Conservation (phyloP, 257 asterid species). For the Solanum tarapatanum region DNA sequence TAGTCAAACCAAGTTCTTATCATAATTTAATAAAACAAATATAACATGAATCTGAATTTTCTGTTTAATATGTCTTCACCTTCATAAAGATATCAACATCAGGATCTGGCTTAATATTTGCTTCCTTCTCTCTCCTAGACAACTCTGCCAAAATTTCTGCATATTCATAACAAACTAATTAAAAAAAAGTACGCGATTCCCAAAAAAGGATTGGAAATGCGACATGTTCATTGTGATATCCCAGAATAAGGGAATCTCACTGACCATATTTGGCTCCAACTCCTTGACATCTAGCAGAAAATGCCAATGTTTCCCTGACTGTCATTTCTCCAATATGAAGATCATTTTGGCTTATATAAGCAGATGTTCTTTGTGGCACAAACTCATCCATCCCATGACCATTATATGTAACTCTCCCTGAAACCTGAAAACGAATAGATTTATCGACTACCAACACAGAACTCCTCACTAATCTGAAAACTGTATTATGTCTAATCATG, state of each 20-base stretch:
- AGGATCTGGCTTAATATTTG: conserved; percentile 75
- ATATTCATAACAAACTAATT: not conserved
- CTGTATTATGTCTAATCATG: not conserved
- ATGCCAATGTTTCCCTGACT: conserved; percentile 80
- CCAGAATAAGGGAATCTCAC: not conserved
- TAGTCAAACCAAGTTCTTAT: not conserved
- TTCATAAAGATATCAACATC: conserved; percentile 84
- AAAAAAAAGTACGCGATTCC: not conserved
- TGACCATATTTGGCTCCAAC: conserved; percentile 73
- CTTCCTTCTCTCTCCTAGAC: conserved; percentile 82
- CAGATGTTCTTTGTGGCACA: conserved; percentile 80
- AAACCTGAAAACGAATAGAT: conserved; percentile 21
- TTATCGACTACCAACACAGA: not conserved
- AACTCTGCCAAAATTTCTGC: conserved; percentile 68
- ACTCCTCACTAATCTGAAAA: not conserved
- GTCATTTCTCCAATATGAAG: conserved; percentile 82
- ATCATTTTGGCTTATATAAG: conserved; percentile 85
- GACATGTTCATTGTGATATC: not conserved
- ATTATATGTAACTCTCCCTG: conserved; percentile 71
- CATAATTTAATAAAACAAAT: not conserved
- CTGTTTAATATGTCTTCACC: conserved; percentile 22
- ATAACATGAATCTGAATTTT: not conserved
- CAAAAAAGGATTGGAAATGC: not conserved
- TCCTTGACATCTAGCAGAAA: conserved; percentile 96
- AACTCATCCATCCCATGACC: conserved; percentile 67